Evolutionary conservation across 108 stramenopile genomes (phyloP), one percentile per base, ranked within the genome.

Genomic region (Epithemia pelagica): DNA sequence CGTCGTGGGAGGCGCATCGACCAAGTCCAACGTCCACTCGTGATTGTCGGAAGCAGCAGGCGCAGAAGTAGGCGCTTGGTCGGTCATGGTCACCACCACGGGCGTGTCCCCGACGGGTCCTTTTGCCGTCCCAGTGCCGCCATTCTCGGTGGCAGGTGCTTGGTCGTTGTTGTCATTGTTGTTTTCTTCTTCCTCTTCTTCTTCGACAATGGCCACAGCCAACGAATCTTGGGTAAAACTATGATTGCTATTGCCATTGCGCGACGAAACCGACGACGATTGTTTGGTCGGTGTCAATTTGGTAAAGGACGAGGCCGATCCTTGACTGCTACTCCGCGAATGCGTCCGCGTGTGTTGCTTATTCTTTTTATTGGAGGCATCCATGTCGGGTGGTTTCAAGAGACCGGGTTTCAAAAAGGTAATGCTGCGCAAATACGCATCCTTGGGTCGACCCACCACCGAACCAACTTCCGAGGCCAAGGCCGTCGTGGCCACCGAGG

Each of bases 381-480:
- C n/a, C n/a, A n/a, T n/a, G n/a, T 5, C 37, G 37, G 37, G 37
- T 5, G 37, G 5, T 46, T 46, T 5, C 37, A 46, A 46, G 10
- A 46, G 0, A 53, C 32, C 24, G 55, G 37, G 37, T 46, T 46
- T 46, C 37, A 46, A 64, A 53, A 77, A 81, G 22, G 80, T 77
- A 5, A 77, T 30, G 30, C 64, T 58, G 10, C 62, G 58, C 28
- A 74, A 31, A 64, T 70, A 81, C 18, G 80, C 72, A 60, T 74
- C 65, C 19, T 64, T 59, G 3, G 75, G 56, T 28, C 7, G 32
- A 52, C 64, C 65, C 1, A 81, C 66, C 8, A 68, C 70, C 18
- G 76, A 74, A 0, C 80, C 80, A 23, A 77, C 73, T 32, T 54
- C 66, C 27, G 72, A 58, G 3, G 80, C 80, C 28, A 81, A 59